phyloP scores from a whole-genome alignment of 345 rosid genomes.

The Eucalyptus marginata region DNA sequence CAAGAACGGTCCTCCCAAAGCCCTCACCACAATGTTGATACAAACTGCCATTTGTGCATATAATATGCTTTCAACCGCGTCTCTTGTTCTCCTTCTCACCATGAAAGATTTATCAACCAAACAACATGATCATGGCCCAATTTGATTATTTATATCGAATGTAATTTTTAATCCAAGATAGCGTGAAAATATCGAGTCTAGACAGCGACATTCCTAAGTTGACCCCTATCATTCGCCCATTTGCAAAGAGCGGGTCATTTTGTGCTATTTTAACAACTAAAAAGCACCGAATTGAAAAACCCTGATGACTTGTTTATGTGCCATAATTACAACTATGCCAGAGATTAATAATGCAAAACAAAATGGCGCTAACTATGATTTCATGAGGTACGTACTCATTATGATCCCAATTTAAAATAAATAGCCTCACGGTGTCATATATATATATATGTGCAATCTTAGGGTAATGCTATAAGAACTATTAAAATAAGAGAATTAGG shows the following conservation, averaged over 20 bases:
- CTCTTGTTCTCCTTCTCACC: neutral
- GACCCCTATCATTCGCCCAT: neutral
- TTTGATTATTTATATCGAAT: neutral
- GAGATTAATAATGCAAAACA: neutral
- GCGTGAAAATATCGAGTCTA: neutral
- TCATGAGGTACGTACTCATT: accelerated
- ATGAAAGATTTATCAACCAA: neutral
- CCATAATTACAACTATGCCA: too few relatives aligned
- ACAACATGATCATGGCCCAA: neutral
- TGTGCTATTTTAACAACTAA: neutral
- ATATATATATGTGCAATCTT: neutral
- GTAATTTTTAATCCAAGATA: neutral
- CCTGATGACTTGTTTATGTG: neutral
- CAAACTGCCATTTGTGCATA: neutral
- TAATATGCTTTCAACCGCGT: neutral
- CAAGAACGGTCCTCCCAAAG: neutral
- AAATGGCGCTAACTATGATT: neutral
- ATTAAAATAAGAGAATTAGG: neutral
- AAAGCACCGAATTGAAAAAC: neutral
- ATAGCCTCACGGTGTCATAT: neutral
- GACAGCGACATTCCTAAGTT: neutral
- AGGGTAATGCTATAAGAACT: neutral
- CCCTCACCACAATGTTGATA: neutral
- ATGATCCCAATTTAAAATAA: neutral
- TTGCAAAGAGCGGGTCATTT: neutral